Conservation (phyloP, 805 yeast species). For the Metschnikowia chrysomelidarum region DNA sequence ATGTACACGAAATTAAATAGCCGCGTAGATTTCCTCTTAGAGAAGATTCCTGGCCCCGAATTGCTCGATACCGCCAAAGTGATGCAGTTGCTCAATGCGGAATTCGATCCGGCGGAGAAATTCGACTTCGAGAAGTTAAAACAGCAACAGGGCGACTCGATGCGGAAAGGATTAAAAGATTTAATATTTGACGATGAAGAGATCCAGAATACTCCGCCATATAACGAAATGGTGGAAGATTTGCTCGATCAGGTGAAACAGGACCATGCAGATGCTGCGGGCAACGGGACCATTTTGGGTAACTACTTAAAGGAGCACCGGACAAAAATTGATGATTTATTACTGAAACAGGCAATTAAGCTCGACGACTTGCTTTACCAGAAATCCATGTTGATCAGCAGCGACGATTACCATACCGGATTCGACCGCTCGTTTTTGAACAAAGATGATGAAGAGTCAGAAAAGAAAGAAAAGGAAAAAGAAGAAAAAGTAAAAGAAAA, state of each 20-base stretch:
- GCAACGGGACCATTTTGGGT: conserved; percentile 33
- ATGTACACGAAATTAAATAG: conserved; percentile 76
- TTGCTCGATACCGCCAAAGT: conserved; percentile 30
- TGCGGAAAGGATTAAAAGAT: conserved; percentile 43
- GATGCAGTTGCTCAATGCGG: conserved; percentile 42
- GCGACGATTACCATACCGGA: conserved; percentile 90
- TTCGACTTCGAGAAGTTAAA: conserved; percentile 44
- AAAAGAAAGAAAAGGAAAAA: conserved; percentile 15
- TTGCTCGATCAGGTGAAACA: conserved; percentile 71
- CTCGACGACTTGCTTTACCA: conserved; percentile 67
- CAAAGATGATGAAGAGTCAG: conserved; percentile 40
- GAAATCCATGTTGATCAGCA: conserved; percentile 70
- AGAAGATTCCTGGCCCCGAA: conserved; percentile 38
- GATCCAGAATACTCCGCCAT: conserved; percentile 53
- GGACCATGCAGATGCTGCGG: conserved; percentile 52
- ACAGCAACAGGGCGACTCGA: conserved; percentile 39
- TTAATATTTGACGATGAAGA: conserved; percentile 36
- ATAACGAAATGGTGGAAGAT: conserved; percentile 91
- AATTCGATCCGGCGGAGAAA: conserved; percentile 59
- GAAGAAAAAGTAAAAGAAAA: conserved; percentile 1
- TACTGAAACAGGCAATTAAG: conserved; percentile 62
- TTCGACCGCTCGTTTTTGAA: conserved; percentile 84
- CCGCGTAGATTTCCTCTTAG: conserved; percentile 66
- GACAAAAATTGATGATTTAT: conserved; percentile 63
- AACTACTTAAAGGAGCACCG: conserved; percentile 57